Conservation (phyloP, 805 yeast species). For the Wickerhamiella brachini region DNA sequence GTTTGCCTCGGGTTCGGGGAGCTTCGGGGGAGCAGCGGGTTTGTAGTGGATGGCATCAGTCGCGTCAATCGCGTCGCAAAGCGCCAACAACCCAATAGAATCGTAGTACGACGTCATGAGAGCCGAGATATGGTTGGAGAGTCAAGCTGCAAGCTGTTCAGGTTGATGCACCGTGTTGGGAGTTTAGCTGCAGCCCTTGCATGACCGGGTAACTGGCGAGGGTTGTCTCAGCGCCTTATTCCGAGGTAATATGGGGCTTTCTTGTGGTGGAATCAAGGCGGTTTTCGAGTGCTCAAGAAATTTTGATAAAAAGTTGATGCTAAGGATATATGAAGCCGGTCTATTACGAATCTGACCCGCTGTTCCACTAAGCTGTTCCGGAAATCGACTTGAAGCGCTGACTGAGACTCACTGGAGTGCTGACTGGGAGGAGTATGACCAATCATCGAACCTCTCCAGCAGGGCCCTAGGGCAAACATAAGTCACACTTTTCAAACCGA, state of each 20-base stretch:
- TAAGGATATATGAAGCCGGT: too few relatives aligned
- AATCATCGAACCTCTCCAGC: too few relatives aligned
- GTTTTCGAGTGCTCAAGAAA: too few relatives aligned
- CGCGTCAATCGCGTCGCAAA: slow-evolving; percentile 28
- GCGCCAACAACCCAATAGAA: slow-evolving; percentile 27
- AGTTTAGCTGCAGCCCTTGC: background rate
- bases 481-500: background rate
- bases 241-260: too few relatives aligned
- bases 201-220: background rate
- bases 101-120: slow-evolving; percentile 23
- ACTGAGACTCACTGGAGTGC: too few relatives aligned
- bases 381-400: too few relatives aligned
- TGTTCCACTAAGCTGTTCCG: too few relatives aligned
- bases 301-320: too few relatives aligned
- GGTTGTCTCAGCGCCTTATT: too few relatives aligned
- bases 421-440: too few relatives aligned
- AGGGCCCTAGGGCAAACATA: background rate
- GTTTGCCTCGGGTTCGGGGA: slow-evolving; percentile 4
- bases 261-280: too few relatives aligned
- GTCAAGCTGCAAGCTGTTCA: background rate
- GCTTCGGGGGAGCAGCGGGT: slow-evolving; percentile 11
- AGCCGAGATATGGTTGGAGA: background rate
- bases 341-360: too few relatives aligned
- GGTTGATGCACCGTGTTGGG: background rate
- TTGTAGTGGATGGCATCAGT: slow-evolving; percentile 24